Evolutionary conservation across 2,329 filamentous ascomycete species (phyloP), one percentile per base, ranked within the genome.

Genomic region (Diaporthe capsici): DNA sequence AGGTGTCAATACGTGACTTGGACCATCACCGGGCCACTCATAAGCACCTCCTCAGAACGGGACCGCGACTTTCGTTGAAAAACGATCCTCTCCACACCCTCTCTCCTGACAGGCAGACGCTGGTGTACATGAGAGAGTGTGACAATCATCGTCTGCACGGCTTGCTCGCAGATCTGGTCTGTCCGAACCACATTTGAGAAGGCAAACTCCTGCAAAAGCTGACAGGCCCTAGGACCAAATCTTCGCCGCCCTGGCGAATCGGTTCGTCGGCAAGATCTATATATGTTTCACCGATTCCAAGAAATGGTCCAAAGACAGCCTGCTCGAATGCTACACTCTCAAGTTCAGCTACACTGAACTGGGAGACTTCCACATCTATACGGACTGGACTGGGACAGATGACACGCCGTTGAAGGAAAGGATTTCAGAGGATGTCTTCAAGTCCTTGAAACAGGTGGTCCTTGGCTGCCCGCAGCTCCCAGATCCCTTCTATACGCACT

Each of bases 291-390:
- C 58, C 4, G 22, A 44, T 8, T 68, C 75, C 37, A 76, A 72
- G 47, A 4, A 37, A 4, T 74, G 65, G 75, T 17, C 71, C 39
- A 15, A 15, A 5, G 25, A 63, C 15, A 31, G 63, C 20, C 25
- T 76, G 2, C 57, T 76, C 20, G 75, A 76, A 25, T 76, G 73
- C 49, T 76, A 34, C 34, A 74, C 57, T 31, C 72, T 74, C 58
- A 71, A 76, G 6, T 51, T 76, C 65, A 60, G 65, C 47, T 74
- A 76, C 25, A 28, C 49, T n/a, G 20, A 65, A 15, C 42, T 25
- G 13, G 72, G 49, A 6, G 53, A 39, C 42, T 42, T 76, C n/a
- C 13, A 47, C 51, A 55, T 70, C 13, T 71, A 74, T 8, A 25
- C 65, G 28, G 49, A 49, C 39, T 71, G 72, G 71, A 49, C 72